Conservation (phyloP, 768 basidiomycete species). For the Lyophyllum atratum region DNA sequence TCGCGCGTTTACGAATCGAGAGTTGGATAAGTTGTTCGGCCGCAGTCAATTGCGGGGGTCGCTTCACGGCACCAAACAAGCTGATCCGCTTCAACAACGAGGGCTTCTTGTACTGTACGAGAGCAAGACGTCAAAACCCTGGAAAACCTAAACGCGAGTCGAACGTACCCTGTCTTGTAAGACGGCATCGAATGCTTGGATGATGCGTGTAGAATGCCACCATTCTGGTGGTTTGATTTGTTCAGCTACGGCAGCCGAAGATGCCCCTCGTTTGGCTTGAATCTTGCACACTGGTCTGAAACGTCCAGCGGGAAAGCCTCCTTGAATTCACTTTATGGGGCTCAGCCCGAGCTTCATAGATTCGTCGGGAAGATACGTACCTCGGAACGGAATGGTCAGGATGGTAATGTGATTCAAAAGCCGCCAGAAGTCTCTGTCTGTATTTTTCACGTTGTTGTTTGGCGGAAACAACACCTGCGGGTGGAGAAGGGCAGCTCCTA, state of each 20-base stretch:
- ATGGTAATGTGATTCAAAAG: constrained; percentile 86
- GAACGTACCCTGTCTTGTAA: constrained; percentile 75
- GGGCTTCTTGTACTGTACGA: constrained; percentile 80
- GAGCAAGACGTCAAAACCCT: constrained; percentile 9
- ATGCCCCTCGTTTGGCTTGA: constrained; percentile 78
- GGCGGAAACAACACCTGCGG: constrained; percentile 68
- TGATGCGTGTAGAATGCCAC: constrained; percentile 93
- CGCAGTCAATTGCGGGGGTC: constrained; percentile 69
- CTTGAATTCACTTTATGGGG: constrained; percentile 75
- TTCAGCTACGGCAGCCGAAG: constrained; percentile 83
- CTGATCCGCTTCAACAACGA: constrained; percentile 84
- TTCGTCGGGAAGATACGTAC: constrained; percentile 29
- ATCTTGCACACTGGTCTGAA: constrained; percentile 93
- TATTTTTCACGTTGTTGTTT: constrained; percentile 85
- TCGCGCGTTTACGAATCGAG: constrained; percentile 92
- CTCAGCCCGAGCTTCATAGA: constrained; percentile 10
- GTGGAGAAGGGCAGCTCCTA: constrained; percentile 80
- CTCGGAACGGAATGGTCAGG: constrained; percentile 85
- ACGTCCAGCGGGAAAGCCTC: constrained; percentile 89
- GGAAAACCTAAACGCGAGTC: neutral
- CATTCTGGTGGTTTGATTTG: constrained; percentile 89
- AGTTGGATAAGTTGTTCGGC: constrained; percentile 87
- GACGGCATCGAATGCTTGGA: constrained; percentile 87
- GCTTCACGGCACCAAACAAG: constrained; percentile 69
- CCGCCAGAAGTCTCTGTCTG: constrained; percentile 68